Evolutionary conservation across 306 rosid species (phyloP), one percentile per base, ranked within the genome.

Genomic region (Cucumis melo): DNA sequence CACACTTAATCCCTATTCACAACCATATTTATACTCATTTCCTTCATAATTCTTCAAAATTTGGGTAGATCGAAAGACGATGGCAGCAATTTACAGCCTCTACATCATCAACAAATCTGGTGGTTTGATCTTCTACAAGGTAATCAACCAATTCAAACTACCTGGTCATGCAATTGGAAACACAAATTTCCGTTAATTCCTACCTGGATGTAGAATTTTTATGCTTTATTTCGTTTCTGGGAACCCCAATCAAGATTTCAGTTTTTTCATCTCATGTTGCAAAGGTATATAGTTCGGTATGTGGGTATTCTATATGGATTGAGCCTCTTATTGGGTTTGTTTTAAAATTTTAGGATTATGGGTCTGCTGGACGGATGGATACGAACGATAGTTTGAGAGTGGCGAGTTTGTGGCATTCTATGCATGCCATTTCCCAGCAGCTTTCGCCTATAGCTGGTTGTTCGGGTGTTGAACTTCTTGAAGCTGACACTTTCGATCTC

Each of bases 361-460:
- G 98, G 19, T 89, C 96, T 57, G 79, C 92, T 62, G 93, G 92
- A 78, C 72, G 98, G 73, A 93, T 91, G 97, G 98, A 93, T 84
- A 91, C 97, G 13, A 93, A 93, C 65, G 97, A 93, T 77, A 93
- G 91, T 84, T 86, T 94, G 88, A 78, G 98, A 77, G 96, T 94
- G 80, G 98, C 96, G 15, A 94, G 96, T 82, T 87, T 94, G 77
- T 93, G 97, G 98, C 97, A 93, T 73, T 93, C 97, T 56, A 93
- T 93, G 98, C 97, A 94, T 57, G 96, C 98, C 73, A 94, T 94
- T 80, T 91, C 98, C 80, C 97, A 93, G 82, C 96, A 93, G 78
- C 64, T 89, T 62, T 94, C 97, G 7, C 97, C 97, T 5, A 81
- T 92, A 57, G 53, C 82, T 17, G 96, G 96, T 70, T 91, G 96